Evolutionary conservation across 176 grass and related monocot species (phyloP), one percentile per base, ranked within the genome.

Genomic region (Triticum urartu): DNA sequence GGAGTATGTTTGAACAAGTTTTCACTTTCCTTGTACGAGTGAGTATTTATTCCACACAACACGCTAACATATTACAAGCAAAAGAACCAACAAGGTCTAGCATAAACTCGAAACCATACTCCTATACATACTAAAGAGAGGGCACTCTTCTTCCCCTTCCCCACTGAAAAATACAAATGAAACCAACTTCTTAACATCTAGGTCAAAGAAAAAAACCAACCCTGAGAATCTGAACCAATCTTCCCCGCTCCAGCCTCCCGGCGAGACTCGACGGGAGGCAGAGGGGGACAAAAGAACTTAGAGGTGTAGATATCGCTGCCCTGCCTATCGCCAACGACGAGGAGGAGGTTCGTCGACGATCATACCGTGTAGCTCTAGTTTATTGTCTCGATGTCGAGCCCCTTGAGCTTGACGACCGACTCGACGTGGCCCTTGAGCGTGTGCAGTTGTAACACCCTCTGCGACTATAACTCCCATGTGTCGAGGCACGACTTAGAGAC

Each of bases 351-450:
- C 61, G 11, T 2, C 63, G 25, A 28, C 25, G 62, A 73, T 75
- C 79, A 91, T 47, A 91, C 89, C 6, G 89, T 91, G 85, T 91
- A 91, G 85, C 85, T 91, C 81, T 91, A 85, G 38, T 91, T 82
- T 32, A 91, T 91, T 14, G 89, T 91, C 58, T 91, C 89, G 50
- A 91, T 91, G 81, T 91, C 89, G 68, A 91, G 89, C 25, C 89
- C 89, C 85, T 91, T 91, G 81, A 91, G 89, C 89, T 91, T 91
- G 43, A 91, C 89, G 2, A 91, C 89, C 35, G 89, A 84, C 76
- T 91, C 89, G 68, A 91, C 89, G 68, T 91, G 89, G 0, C 89
- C 89, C 85, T 91, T 91, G 67, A 91, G 85, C 47, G 89, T 91
- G 89, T 91, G 89, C 89, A 91, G 85, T 81, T 91, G n/a, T n/a